Conservation (phyloP, 768 basidiomycete genomes). For the Boletus rubescentipes region DNA sequence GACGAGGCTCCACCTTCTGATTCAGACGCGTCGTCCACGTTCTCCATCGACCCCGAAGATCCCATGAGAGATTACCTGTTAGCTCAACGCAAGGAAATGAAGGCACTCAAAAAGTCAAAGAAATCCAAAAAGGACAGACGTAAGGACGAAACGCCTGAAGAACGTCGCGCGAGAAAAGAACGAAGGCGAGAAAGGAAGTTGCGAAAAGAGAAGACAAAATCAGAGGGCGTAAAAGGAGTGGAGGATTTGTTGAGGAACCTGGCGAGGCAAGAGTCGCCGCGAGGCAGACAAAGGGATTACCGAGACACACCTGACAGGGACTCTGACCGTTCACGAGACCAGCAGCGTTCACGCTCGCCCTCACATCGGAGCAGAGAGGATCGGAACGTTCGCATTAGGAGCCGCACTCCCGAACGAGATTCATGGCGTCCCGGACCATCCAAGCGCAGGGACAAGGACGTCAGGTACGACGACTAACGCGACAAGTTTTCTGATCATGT, state of each 20-base stretch:
- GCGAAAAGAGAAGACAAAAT: conserved; percentile 50
- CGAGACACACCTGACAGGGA: conserved; percentile 14
- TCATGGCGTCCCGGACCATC: conserved; percentile 2
- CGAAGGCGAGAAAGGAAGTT: conserved; percentile 69
- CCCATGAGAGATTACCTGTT: conserved; percentile 95
- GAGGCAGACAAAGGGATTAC: conserved; percentile 10
- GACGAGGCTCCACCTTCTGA: conserved; percentile 59
- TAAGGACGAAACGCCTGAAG: conserved; percentile 78
- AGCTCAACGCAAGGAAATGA: conserved; percentile 69
- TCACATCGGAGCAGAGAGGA: conserved; percentile 1
- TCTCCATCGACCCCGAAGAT: conserved; percentile 90
- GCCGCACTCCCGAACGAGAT: conserved; percentile 19
- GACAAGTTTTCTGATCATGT: neutral
- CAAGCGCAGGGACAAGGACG: conserved; percentile 1
- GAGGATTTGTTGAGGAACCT: conserved; percentile 62
- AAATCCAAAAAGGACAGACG: conserved; percentile 62
- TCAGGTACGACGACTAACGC: conserved; percentile 6
- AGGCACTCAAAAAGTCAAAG: conserved; percentile 59
- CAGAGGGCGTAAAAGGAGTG: conserved; percentile 62
- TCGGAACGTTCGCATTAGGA: conserved; percentile 15
- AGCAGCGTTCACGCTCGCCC: conserved; percentile 19
- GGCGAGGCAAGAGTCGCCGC: conserved; percentile 23
- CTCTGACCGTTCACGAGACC: conserved; percentile 8
- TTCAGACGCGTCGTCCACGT: conserved; percentile 60
- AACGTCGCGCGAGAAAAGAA: conserved; percentile 72